These are phyloP conservation scores for Pyrenochaeta sp. DNA, from an alignment of 2,329 filamentous ascomycete species.

Conservation along the genomic window DNA sequence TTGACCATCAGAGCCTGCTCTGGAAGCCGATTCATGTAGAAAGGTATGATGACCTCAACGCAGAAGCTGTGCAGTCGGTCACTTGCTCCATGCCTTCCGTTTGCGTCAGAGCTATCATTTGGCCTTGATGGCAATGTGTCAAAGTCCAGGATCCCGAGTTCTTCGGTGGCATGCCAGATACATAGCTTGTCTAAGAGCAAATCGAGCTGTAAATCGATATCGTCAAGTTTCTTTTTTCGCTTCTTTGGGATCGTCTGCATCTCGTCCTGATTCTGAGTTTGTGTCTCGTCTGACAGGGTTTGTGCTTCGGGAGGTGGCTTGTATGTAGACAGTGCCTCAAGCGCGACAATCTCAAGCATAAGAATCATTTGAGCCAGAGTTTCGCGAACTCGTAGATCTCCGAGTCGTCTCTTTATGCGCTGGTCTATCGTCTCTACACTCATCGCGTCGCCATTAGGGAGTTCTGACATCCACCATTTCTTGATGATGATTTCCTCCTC, in stretches of 20 bases:
- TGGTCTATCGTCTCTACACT: slow-evolving; percentile 52
- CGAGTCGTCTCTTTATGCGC: slow-evolving; percentile 69
- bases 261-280: slow-evolving; percentile 22
- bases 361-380: slow-evolving; percentile 83
- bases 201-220: slow-evolving; percentile 73
- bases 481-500: slow-evolving; percentile 71
- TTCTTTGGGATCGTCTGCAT: slow-evolving; percentile 43
- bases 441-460: slow-evolving; percentile 46
- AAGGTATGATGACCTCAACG: slow-evolving; percentile 80
- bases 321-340: slow-evolving; percentile 62
- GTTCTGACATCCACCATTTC: slow-evolving; percentile 71
- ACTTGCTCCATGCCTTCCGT: slow-evolving; percentile 39
- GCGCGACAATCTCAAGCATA: slow-evolving; percentile 77
- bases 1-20: slow-evolving; percentile 75
- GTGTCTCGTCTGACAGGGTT: slow-evolving; percentile 21
- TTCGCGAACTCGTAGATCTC: slow-evolving; percentile 75
- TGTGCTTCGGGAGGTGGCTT: slow-evolving; percentile 39
- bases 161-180: slow-evolving; percentile 82
- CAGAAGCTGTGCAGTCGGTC: slow-evolving; percentile 81
- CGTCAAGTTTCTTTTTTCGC: slow-evolving; percentile 68
- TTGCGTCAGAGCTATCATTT: slow-evolving; percentile 28
- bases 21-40: slow-evolving; percentile 81
- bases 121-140: slow-evolving; percentile 37
- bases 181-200: slow-evolving; percentile 79
- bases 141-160: slow-evolving; percentile 58